Base-by-base conservation (phyloP, 371 early-diverging fungal species). In the Blakeslea trispora region DNA sequence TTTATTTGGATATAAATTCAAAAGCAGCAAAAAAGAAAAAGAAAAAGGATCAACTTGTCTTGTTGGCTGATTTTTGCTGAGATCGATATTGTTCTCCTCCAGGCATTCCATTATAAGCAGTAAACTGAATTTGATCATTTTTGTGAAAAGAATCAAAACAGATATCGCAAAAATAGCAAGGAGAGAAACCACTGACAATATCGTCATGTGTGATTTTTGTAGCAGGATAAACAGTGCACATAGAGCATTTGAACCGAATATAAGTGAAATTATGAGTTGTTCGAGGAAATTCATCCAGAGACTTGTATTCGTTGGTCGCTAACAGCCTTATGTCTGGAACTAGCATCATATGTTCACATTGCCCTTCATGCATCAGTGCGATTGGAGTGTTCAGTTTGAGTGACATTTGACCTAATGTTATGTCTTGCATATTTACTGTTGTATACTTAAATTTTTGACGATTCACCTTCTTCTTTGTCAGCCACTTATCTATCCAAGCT, bases 81-180 rank as follows among this genome's bases (percentile, higher is more conserved):
- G 2, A 37, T 37, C 7, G 37, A 37, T 3, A 37, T 13, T 37
- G 37, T 15, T 39, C 46, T 45, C 51, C 44, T 17, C 51, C 50
- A 14, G 45, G 51, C 0, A 37, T 28, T 3, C 71, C 68, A 46
- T 50, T 10, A 54, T 71, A 71, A 10, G 45, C 59, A 11, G 5
- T 15, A 2, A 11, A 24, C 0, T 19, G 7, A 1, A 58, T 52
- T 15, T 19, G 17, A 43, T 58, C 37, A 1, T 35, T 43, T 9
- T 18, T 19, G 66, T 91, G 93, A 69, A 92, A 91, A 6, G 72
- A 74, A 21, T 74, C 61, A 53, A 83, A 92, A 71, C 93, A 92
- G 23, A 69, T 68, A 52, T 82, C 78, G 58, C 93, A 92, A 71
- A 90, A 92, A 63, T 83, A 87, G 50, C 85, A 84, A 1, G 91